Conservation (phyloP, 2,329 filamentous ascomycete genomes). For the Fusarium pseudonygamai region DNA sequence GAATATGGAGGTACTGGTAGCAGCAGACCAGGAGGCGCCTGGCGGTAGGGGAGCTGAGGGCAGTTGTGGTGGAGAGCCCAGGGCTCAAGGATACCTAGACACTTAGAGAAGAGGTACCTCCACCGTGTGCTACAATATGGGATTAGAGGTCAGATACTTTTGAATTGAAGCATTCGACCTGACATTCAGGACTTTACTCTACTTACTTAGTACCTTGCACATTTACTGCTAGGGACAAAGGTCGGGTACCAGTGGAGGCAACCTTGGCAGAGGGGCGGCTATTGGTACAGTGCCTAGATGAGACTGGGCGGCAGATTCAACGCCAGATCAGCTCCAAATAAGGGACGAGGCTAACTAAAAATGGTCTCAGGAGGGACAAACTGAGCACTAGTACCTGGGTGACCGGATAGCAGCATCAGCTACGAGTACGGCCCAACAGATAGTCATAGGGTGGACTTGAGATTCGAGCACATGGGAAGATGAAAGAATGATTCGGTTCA, state of each 20-base stretch:
- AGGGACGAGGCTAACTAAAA: conserved; percentile 12
- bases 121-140: conserved; percentile 20
- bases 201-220: neutral
- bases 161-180: neutral
- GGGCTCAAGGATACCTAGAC: conserved; percentile 13
- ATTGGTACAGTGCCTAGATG: neutral
- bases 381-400: conserved; percentile 4
- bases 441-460: neutral
- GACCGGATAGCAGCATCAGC: conserved; percentile 22
- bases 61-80: conserved; percentile 28
- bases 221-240: conserved; percentile 24
- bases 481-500: neutral
- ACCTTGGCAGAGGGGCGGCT: conserved; percentile 16
- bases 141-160: conserved; percentile 12
- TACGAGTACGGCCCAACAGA: neutral
- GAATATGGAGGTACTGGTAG: conserved; percentile 13
- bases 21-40: conserved; percentile 37
- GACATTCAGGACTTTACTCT: neutral
- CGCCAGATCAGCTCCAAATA: conserved; percentile 27
- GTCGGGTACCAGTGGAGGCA: conserved; percentile 23
- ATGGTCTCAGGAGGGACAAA: conserved; percentile 15
- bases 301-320: conserved; percentile 8
- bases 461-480: neutral
- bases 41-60: conserved; percentile 41
- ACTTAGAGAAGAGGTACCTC: conserved; percentile 4